Conservation (phyloP, 148 eudicot species). For the Suaeda aralocaspica region DNA sequence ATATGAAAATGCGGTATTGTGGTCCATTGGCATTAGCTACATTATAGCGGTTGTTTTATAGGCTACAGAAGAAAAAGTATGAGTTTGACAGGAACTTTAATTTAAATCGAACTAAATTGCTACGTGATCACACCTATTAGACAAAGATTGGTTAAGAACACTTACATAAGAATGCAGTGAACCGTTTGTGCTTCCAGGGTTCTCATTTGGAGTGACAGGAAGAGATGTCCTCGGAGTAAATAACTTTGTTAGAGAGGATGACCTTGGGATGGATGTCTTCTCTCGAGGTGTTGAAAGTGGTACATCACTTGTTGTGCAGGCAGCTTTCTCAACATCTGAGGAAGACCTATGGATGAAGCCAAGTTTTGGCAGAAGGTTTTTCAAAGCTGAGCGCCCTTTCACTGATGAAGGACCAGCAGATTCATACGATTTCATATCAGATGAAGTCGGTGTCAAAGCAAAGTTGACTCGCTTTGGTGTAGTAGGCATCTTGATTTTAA, state of each 20-base stretch:
- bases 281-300: slow-evolving; percentile 44
- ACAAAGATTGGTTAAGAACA: background rate
- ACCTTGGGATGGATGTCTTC: slow-evolving; percentile 49
- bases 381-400: slow-evolving; percentile 51
- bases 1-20: too few relatives aligned
- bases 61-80: too few relatives aligned
- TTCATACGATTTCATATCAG: slow-evolving; percentile 38
- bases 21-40: too few relatives aligned
- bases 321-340: slow-evolving; percentile 41
- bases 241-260: slow-evolving; percentile 61
- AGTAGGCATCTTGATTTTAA: slow-evolving; percentile 52
- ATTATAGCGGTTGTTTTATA: background rate
- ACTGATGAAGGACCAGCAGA: slow-evolving; percentile 53
- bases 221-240: slow-evolving; percentile 76
- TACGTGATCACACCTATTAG: too few relatives aligned
- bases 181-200: slow-evolving; percentile 36
- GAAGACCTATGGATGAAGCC: slow-evolving; percentile 45
- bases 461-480: slow-evolving; percentile 85
- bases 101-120: too few relatives aligned
- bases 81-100: too few relatives aligned
- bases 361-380: slow-evolving; percentile 50
- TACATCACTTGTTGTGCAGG: slow-evolving; percentile 30
- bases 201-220: slow-evolving; percentile 51
- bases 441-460: slow-evolving; percentile 46
- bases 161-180: slow-evolving; percentile 43